Conservation (phyloP, 2,329 filamentous ascomycete species). For the Clarireedia hainanense region DNA sequence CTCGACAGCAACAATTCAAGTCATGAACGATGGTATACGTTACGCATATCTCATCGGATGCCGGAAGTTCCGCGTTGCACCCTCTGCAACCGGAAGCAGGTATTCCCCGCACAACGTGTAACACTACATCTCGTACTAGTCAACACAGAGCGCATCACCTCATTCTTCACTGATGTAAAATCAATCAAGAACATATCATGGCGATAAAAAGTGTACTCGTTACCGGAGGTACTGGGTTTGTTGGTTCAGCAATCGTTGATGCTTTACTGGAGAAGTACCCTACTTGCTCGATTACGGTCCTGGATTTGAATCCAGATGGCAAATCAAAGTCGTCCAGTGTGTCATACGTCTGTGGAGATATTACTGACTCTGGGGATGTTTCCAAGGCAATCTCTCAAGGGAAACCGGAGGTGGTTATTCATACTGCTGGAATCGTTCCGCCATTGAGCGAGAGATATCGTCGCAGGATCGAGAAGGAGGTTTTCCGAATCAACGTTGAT, state of each 20-base stretch:
- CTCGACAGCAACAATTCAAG: too few relatives aligned
- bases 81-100: too few relatives aligned
- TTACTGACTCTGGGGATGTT: background rate
- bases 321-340: background rate
- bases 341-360: background rate
- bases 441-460: constrained; percentile 2
- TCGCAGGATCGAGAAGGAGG: background rate
- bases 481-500: background rate
- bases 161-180: background rate
- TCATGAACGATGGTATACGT: too few relatives aligned
- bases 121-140: too few relatives aligned
- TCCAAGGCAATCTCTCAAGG: background rate
- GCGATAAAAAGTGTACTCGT: background rate
- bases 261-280: background rate
- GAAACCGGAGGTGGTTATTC: background rate
- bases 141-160: too few relatives aligned
- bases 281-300: background rate
- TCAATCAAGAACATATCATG: background rate
- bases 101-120: too few relatives aligned
- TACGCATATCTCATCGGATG: too few relatives aligned
- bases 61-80: too few relatives aligned
- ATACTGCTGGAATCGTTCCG: constrained; percentile 3
- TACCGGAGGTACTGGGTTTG: constrained; percentile 1
- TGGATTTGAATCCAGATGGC: background rate
- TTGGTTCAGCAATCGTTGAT: background rate